A percentile compares a stretch with the other conserved stretches of the same genome.
Evolutionary conservation across 441 rosid species (phyloP).

Genomic region (Pelargonium myrrhifolium): DNA sequence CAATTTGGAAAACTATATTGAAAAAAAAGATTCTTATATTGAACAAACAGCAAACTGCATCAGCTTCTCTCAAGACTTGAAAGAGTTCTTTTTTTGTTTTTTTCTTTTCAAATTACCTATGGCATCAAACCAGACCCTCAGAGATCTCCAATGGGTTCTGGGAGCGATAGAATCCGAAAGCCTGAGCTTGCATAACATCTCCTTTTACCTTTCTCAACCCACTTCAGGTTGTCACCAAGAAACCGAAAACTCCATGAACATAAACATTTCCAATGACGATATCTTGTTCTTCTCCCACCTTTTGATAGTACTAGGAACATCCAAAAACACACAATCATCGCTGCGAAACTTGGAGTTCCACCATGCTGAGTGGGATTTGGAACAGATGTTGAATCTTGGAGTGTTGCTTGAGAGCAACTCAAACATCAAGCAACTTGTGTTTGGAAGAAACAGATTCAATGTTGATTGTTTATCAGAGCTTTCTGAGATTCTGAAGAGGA

Average conservation of each 20-base stretch:
- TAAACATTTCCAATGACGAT: constrained; percentile 43
- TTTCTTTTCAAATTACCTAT: background rate
- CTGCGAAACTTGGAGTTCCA: constrained; percentile 60
- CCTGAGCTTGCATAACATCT: constrained; percentile 48
- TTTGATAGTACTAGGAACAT: constrained; percentile 42
- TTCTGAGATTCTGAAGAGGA: constrained; percentile 48
- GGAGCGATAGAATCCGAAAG: constrained; percentile 45
- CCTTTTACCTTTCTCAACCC: constrained; percentile 51
- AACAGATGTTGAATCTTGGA: constrained; percentile 45
- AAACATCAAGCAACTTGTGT: constrained; percentile 53
- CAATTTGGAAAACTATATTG: too few relatives aligned
- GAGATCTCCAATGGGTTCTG: constrained; percentile 64
- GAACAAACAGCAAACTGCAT: background rate
- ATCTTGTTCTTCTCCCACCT: constrained; percentile 42
- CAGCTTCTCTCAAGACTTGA: background rate
- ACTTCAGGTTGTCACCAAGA: constrained; percentile 52
- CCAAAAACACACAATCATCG: constrained; percentile 34
- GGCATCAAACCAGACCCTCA: constrained; percentile 42
- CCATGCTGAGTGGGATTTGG: constrained; percentile 53
- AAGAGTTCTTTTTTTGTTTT: background rate
- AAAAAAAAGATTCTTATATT: background rate
- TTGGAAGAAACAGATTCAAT: constrained; percentile 46
- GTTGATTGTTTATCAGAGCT: constrained; percentile 50
- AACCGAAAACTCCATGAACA: constrained; percentile 56
- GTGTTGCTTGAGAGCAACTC: constrained; percentile 48